A percentile compares a stretch with the other conserved stretches of the same genome.
Evolutionary conservation across 164 flowering plant genomes (phyloP).

Genomic region (Tinospora cordifolia): DNA sequence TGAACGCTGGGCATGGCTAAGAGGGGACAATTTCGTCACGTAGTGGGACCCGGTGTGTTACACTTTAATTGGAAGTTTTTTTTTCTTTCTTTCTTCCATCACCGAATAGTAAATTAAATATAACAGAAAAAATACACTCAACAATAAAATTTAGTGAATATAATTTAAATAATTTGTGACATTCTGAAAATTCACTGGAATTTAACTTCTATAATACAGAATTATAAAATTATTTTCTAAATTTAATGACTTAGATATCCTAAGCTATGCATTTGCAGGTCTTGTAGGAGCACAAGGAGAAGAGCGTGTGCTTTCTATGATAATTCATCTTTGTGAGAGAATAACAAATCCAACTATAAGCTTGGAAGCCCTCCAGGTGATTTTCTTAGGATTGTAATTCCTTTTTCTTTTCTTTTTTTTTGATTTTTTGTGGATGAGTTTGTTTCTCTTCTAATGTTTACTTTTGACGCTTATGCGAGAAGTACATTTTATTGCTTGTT

Average conservation of each 20-base stretch:
- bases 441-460: background rate
- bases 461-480: background rate
- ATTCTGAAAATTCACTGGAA: no score
- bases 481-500: background rate
- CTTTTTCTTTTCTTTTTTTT: background rate
- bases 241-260: slow-evolving; percentile 2
- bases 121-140: no score
- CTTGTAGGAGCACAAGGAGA: slow-evolving; percentile 26
- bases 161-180: no score
- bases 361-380: slow-evolving; percentile 90
- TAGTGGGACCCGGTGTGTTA: no score
- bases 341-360: slow-evolving; percentile 36
- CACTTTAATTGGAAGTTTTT: no score
- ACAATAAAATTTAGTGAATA: no score
- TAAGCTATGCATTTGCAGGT: slow-evolving; percentile 28
- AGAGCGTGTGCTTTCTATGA: slow-evolving; percentile 35
- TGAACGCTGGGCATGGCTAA: no score
- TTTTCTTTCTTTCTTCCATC: no score
- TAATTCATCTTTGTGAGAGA: slow-evolving; percentile 46
- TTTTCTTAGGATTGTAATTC: background rate
- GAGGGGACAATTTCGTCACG: no score
- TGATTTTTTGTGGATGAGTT: background rate
- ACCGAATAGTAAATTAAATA: no score
- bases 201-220: no score
- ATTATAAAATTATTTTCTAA: background rate